Evolutionary conservation across 208 protist genomes (phyloP).

Genomic region (Blastocrithidia nonstop): DNA sequence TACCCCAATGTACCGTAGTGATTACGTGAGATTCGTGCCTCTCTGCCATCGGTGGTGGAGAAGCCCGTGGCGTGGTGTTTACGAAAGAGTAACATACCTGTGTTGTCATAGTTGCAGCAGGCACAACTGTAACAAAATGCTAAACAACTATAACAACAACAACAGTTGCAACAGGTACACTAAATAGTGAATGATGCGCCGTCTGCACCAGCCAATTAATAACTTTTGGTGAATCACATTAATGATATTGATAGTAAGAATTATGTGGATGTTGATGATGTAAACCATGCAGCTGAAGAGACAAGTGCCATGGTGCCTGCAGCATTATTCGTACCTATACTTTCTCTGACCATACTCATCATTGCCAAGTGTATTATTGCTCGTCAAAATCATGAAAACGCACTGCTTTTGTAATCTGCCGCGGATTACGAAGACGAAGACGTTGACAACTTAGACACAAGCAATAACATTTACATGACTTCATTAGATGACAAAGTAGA

Average conservation of each 20-base stretch:
- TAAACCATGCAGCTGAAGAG: too few relatives aligned
- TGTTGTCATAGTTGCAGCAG: constrained; percentile 40
- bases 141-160: constrained; percentile 1
- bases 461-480: constrained; percentile 10
- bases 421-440: background rate
- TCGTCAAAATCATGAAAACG: constrained; percentile 2
- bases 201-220: too few relatives aligned
- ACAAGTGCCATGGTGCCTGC: constrained; percentile 10
- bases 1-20: constrained; percentile 39
- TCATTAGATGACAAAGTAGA: background rate
- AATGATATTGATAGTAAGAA: too few relatives aligned
- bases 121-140: constrained; percentile 4
- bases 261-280: too few relatives aligned
- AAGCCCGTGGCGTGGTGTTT: constrained; percentile 24
- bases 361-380: constrained; percentile 7
- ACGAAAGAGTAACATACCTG: constrained; percentile 24
- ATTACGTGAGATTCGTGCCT: constrained; percentile 35
- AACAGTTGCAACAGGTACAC: constrained; percentile 6
- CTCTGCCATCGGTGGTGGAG: constrained; percentile 48
- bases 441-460: constrained; percentile 5
- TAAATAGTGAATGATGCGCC: too few relatives aligned
- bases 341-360: constrained; percentile 12
- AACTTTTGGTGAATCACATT: too few relatives aligned
- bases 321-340: constrained; percentile 16
- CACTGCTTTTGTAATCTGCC: background rate